phyloP scores from a whole-genome alignment of 2,329 filamentous ascomycete genomes.

The Lecanicillium sp. region DNA sequence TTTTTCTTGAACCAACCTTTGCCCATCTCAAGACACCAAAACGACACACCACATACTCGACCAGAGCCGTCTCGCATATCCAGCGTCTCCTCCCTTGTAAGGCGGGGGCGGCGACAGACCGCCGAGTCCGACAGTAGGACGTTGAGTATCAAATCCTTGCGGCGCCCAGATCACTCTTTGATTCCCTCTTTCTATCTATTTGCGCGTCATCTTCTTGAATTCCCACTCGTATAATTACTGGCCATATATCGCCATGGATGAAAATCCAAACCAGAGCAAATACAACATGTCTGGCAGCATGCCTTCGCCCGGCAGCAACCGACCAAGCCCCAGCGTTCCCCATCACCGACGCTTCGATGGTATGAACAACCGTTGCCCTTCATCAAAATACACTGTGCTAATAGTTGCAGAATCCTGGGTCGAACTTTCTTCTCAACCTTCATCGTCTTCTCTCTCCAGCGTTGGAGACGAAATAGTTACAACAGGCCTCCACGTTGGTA shows the following conservation, averaged over 20 bases:
- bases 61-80: no score
- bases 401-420: constrained; percentile 78
- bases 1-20: no score
- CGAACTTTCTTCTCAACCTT: constrained; percentile 85
- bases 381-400: not conserved
- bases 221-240: no score
- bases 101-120: no score
- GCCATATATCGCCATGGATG: constrained; percentile 15
- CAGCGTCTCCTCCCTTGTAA: no score
- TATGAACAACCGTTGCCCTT: constrained; percentile 19
- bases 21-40: no score
- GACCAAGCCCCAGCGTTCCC: constrained; percentile 21
- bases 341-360: constrained; percentile 28
- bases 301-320: constrained; percentile 17
- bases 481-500: constrained; percentile 70
- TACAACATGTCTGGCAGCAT: constrained; percentile 17
- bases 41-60: no score
- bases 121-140: no score
- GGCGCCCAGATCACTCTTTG: no score
- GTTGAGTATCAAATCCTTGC: not conserved
- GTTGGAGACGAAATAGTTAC: constrained; percentile 84
- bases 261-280: constrained; percentile 17
- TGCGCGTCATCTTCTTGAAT: no score
- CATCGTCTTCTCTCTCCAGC: constrained; percentile 84
- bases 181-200: no score